phyloP scores from a whole-genome alignment of 2,329 filamentous ascomycete species.

The Triangularia verruculosa region DNA sequence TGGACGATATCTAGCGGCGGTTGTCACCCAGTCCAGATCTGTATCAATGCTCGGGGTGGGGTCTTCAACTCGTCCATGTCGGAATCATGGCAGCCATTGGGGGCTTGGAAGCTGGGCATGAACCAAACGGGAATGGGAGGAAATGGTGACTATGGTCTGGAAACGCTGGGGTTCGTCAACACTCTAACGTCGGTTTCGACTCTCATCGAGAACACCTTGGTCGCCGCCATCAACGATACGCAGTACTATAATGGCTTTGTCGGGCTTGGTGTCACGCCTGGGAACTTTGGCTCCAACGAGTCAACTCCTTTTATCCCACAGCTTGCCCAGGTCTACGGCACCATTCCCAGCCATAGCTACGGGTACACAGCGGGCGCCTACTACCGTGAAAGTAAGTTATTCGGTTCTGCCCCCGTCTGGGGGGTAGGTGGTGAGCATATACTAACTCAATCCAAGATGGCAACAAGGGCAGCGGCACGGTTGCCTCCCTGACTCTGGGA shows the following conservation, averaged over 20 bases:
- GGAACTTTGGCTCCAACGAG: slow-evolving; percentile 49
- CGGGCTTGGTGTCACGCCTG: slow-evolving; percentile 54
- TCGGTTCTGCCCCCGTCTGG: background rate
- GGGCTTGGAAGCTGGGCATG: slow-evolving; percentile 58
- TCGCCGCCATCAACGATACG: slow-evolving; percentile 55
- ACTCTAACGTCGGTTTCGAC: slow-evolving; percentile 38
- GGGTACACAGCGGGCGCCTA: slow-evolving; percentile 74
- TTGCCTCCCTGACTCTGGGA: slow-evolving; percentile 63
- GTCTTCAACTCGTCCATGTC: slow-evolving; percentile 55
- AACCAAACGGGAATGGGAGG: slow-evolving; percentile 55
- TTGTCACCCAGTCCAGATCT: slow-evolving; percentile 51
- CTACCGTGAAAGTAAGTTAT: slow-evolving; percentile 41
- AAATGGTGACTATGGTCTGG: slow-evolving; percentile 64
- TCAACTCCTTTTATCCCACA: slow-evolving; percentile 53
- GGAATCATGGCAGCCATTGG: slow-evolving; percentile 56
- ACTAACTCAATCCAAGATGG: slow-evolving; percentile 27
- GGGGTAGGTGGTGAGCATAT: background rate
- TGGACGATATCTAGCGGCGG: slow-evolving; percentile 63
- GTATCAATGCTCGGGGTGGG: slow-evolving; percentile 55
- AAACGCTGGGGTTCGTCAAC: slow-evolving; percentile 44
- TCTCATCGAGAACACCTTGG: slow-evolving; percentile 44
- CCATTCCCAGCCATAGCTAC: slow-evolving; percentile 70
- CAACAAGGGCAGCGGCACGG: slow-evolving; percentile 35
- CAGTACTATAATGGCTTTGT: slow-evolving; percentile 54
- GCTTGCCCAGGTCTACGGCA: slow-evolving; percentile 55